Percentiles rank a stretch among this genome's conserved stretches.
Conservation (phyloP, 805 yeast genomes). For the Cyberlindnera sargentensis region DNA sequence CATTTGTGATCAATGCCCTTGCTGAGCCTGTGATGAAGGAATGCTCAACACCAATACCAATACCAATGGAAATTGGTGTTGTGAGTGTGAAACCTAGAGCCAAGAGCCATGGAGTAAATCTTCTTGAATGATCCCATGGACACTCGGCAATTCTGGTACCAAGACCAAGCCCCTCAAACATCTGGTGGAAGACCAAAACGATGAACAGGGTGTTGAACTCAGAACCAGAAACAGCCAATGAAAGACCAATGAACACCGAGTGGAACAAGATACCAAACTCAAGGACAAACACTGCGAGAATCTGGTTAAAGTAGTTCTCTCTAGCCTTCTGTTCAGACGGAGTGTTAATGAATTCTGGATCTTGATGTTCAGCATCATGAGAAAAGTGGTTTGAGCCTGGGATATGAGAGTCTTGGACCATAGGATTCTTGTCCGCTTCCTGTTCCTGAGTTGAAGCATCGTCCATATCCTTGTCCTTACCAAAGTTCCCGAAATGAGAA, state of each 20-base stretch:
- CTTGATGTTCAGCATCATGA: constrained; percentile 38
- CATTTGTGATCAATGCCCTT: constrained; percentile 56
- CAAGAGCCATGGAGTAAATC: constrained; percentile 52
- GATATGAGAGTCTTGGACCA: constrained; percentile 1
- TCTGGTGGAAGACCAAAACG: constrained; percentile 68
- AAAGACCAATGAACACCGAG: constrained; percentile 73
- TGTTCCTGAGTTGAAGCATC: constrained; percentile 10
- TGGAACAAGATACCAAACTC: constrained; percentile 82
- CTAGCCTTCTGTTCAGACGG: constrained; percentile 28
- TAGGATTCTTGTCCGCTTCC: constrained; percentile 2
- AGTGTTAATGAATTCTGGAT: constrained; percentile 34
- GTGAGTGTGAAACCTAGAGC: constrained; percentile 45
- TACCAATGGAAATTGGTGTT: constrained; percentile 71
- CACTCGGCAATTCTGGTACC: constrained; percentile 68
- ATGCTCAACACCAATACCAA: constrained; percentile 69
- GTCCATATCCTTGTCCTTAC: constrained; percentile 11
- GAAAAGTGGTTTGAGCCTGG: constrained; percentile 33
- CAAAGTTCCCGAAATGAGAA: constrained; percentile 45
- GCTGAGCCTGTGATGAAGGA: constrained; percentile 53
- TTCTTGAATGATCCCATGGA: constrained; percentile 26
- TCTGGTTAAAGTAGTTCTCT: constrained; percentile 49
- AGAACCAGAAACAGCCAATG: constrained; percentile 71
- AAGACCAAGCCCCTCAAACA: constrained; percentile 81
- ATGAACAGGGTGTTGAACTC: constrained; percentile 67
- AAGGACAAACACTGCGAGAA: constrained; percentile 48